phyloP scores from a whole-genome alignment of 2,329 filamentous ascomycete species.

The Aspergillus costaricaensis region DNA sequence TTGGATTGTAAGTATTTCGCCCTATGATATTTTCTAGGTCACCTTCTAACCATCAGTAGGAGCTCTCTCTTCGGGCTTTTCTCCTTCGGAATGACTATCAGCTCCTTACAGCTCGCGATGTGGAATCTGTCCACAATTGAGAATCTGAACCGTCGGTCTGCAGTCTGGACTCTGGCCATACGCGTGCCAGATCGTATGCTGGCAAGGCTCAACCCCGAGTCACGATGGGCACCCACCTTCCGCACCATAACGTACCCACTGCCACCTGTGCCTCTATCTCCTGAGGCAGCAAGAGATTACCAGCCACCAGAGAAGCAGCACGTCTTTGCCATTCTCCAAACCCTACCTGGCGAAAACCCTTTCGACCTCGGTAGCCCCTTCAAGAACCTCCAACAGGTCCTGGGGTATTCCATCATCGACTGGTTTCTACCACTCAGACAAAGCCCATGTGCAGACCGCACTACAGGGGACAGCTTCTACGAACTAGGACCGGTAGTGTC shows the following conservation, averaged over 20 bases:
- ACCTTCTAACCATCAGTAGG: slow-evolving; percentile 31
- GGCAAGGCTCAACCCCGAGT: slow-evolving; percentile 39
- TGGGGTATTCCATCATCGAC: slow-evolving; percentile 70
- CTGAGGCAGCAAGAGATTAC: slow-evolving; percentile 20
- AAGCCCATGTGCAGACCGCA: slow-evolving; percentile 73
- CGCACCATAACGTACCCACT: slow-evolving; percentile 46
- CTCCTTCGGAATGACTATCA: slow-evolving; percentile 71
- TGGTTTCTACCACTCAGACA: slow-evolving; percentile 78
- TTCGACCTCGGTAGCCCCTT: slow-evolving; percentile 72
- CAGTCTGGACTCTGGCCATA: slow-evolving; percentile 73
- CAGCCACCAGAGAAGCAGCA: slow-evolving; percentile 51
- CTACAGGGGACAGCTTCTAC: slow-evolving; percentile 67
- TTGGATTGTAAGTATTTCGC: slow-evolving; percentile 58
- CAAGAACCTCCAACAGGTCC: slow-evolving; percentile 74
- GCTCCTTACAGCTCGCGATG: slow-evolving; percentile 68
- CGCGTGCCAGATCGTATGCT: slow-evolving; percentile 58
- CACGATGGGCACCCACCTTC: slow-evolving; percentile 36
- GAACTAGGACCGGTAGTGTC: slow-evolving; percentile 64
- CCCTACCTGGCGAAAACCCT: slow-evolving; percentile 74
- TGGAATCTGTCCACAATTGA: slow-evolving; percentile 85
- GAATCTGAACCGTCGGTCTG: slow-evolving; percentile 62
- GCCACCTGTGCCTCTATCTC: slow-evolving; percentile 24
- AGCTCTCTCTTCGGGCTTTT: slow-evolving; percentile 79
- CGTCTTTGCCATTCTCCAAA: slow-evolving; percentile 78
- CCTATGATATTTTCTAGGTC: slow-evolving; percentile 10